A percentile compares a stretch with the other conserved stretches of the same genome.
These are phyloP conservation scores for Schoenoplectus tabernaemontani DNA, from an alignment of 202 grass and related monocot genomes.

Conservation along the genomic window DNA sequence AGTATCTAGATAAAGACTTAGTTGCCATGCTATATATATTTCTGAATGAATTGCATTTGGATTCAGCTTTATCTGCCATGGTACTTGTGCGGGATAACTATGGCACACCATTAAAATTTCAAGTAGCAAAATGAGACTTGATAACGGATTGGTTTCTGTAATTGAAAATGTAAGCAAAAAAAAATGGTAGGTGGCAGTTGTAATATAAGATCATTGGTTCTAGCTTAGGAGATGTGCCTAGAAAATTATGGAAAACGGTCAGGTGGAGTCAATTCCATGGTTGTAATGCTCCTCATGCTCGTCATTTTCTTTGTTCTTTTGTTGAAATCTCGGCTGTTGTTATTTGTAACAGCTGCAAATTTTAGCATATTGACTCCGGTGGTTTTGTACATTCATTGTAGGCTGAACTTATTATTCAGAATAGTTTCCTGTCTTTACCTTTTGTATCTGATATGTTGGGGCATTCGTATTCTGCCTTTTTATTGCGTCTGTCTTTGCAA, in stretches of 20 bases:
- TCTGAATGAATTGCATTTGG: slow-evolving; percentile 5
- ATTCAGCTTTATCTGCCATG: too few species aligned
- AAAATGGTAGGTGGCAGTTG: background rate
- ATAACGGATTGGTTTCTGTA: background rate
- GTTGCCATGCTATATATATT: background rate
- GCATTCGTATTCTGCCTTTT: too few species aligned
- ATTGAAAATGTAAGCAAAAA: slow-evolving; percentile 1
- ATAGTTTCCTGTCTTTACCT: background rate
- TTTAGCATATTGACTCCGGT: background rate
- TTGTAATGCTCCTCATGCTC: too few species aligned
- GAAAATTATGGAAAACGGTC: background rate
- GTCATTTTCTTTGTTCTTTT: background rate
- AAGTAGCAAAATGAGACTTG: background rate
- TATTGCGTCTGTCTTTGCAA: too few species aligned
- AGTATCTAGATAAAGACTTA: background rate
- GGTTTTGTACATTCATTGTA: slow-evolving; percentile 6
- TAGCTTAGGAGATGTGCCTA: background rate
- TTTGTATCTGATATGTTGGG: background rate
- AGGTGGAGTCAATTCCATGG: background rate
- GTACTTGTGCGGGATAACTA: background rate
- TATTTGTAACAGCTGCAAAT: background rate
- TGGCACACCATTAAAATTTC: background rate
- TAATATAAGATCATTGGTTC: background rate
- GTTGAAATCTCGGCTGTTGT: background rate
- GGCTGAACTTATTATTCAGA: background rate